A percentile compares a stretch with the other conserved stretches of the same genome.
Conservation (phyloP, 148 eudicot species). For the Cornus controversa region DNA sequence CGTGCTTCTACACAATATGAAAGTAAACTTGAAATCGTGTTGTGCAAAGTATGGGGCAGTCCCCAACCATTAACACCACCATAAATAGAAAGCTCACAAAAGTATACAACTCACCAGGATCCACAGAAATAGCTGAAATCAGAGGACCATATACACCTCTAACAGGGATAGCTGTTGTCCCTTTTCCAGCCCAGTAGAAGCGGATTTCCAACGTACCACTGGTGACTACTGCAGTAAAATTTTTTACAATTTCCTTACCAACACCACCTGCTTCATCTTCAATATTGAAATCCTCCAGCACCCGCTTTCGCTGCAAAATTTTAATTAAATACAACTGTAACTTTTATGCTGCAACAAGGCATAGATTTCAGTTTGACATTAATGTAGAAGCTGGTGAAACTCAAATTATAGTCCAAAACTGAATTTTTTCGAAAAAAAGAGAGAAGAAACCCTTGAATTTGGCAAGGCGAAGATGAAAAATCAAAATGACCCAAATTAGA, state of each 20-base stretch:
- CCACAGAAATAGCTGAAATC: constrained; percentile 36
- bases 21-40: no score
- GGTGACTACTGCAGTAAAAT: constrained; percentile 18
- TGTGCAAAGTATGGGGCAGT: no score
- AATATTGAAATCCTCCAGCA: constrained; percentile 38
- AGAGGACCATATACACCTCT: constrained; percentile 39
- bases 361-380: background rate
- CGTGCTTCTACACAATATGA: no score
- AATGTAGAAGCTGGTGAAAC: background rate
- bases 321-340: background rate
- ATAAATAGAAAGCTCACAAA: no score
- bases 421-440: background rate
- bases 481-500: background rate
- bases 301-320: constrained; percentile 25
- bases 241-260: constrained; percentile 18
- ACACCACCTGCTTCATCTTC: constrained; percentile 38
- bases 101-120: constrained; percentile 19
- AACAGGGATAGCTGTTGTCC: constrained; percentile 24
- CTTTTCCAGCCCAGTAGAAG: constrained; percentile 40
- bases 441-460: background rate
- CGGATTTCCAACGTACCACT: constrained; percentile 29
- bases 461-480: no score
- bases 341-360: background rate
- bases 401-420: background rate
- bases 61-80: background rate